A percentile compares a stretch with the other conserved stretches of the same genome.
Evolutionary conservation across 1,139 yeast species (phyloP).

Genomic region (Zygosaccharomyces pseudobailii): DNA sequence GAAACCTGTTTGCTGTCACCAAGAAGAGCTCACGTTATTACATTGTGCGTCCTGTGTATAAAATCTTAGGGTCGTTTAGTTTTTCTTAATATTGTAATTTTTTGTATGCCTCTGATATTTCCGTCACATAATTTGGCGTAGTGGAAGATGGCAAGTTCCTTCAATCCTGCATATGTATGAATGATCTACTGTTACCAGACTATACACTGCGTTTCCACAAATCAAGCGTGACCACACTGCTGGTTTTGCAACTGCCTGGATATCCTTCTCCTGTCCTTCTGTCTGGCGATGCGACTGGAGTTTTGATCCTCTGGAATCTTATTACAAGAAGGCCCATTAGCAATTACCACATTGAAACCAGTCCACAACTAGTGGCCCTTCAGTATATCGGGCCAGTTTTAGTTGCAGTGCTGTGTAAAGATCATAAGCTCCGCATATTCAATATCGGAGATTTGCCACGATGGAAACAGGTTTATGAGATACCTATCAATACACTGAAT

Average conservation of each 20-base stretch:
- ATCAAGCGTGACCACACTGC: conserved; percentile 14
- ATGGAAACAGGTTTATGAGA: conserved; percentile 21
- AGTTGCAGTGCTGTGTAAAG: conserved; percentile 25
- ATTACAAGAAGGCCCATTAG: conserved; percentile 26
- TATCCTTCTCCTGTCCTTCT: conserved; percentile 17
- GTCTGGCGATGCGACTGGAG: conserved; percentile 30
- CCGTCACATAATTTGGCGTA: neutral
- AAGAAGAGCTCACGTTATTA: neutral
- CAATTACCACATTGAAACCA: conserved; percentile 7
- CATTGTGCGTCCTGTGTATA: neutral
- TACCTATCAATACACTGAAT: conserved; percentile 32
- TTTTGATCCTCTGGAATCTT: conserved; percentile 27
- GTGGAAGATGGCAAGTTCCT: neutral
- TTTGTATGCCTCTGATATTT: neutral
- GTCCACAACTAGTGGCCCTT: conserved; percentile 18
- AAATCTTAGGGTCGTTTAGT: neutral
- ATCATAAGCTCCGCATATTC: conserved; percentile 26
- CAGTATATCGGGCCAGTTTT: conserved; percentile 11
- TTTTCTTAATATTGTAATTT: neutral
- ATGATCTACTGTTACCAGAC: conserved; percentile 10
- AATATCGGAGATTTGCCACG: conserved; percentile 6
- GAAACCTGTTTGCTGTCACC: neutral
- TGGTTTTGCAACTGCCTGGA: conserved; percentile 4
- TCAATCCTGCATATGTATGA: neutral
- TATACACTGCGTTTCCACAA: conserved; percentile 21